Evolutionary conservation across 768 basidiomycete species (phyloP), one percentile per base, ranked within the genome.

Genomic region (Amanita inopinata): DNA sequence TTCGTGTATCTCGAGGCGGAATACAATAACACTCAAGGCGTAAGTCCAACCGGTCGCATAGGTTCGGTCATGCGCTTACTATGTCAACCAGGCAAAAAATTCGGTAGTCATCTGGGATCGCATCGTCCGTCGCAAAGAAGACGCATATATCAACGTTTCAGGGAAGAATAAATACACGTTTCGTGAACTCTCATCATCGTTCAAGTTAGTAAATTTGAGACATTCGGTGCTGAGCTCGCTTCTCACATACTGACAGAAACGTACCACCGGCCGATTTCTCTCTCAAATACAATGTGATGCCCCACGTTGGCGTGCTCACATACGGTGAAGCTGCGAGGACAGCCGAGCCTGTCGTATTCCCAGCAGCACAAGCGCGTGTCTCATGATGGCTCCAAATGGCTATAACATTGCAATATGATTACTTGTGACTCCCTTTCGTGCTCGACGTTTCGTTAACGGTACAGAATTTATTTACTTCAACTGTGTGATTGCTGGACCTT

Each of bases 61-160:
- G 4, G 17, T 14, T 25, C 17, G n/a, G 15, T 15, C 15, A n/a
- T 7, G 25, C 20, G 10, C 14, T 28, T 12, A 35, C 25, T 18
- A 3, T 3, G 3, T 51, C 48, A 46, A 51, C 40, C 33, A 83
- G 82, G 69, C 72, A 3, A 67, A 76, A 46, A 88, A 88, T 56
- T 71, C 81, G 14, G 83, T 92, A 3, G 88, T 93, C 27, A 71
- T 93, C 11, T 94, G 91, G 91, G 91, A 94, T 62, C 78, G 84
- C 28, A 93, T 94, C 56, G 72, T 94, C 32, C 77, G 80, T n/a
- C 71, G 82, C 45, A 81, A 81, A 50, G 75, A 80, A 51, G 80
- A 89, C 47, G 86, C 86, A 0, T 58, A 72, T 33, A 62, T 94
- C 38, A 73, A 74, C 43, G 67, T 83, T 46, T 60, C 61, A 27